Evolutionary conservation across 495 filamentous ascomycete genomes (phyloP).

Genomic region (Aspergillus steynii): DNA sequence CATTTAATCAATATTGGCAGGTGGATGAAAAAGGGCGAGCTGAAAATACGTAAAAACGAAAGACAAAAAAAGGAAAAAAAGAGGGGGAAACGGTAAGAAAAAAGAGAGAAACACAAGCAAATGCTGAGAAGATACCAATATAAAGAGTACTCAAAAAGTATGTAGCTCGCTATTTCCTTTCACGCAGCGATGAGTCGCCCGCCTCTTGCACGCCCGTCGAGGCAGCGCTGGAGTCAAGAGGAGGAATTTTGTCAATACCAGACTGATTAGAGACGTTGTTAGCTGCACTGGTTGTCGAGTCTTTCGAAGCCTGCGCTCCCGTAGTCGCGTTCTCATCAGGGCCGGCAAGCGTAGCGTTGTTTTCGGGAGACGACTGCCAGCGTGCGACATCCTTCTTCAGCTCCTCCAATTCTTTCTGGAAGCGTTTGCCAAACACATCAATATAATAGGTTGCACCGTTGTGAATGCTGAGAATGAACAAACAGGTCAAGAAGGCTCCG

Average conservation of each 20-base stretch:
- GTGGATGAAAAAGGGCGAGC: neutral
- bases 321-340: constrained; percentile 23
- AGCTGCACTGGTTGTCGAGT: constrained; percentile 3
- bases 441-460: constrained; percentile 98
- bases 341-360: constrained; percentile 20
- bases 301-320: constrained; percentile 15
- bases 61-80: too few species aligned
- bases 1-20: neutral
- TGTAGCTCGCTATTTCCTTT: constrained; percentile 14
- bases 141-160: neutral
- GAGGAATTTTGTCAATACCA: constrained; percentile 44
- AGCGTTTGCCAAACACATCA: constrained; percentile 92
- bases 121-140: neutral
- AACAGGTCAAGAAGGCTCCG: constrained; percentile 67
- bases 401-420: constrained; percentile 93
- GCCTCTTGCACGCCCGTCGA: constrained; percentile 28
- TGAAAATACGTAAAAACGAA: neutral
- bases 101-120: neutral
- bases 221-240: constrained; percentile 34
- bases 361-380: constrained; percentile 67
- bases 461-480: constrained; percentile 90
- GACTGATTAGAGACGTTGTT: constrained; percentile 29
- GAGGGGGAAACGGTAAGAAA: neutral
- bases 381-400: constrained; percentile 86
- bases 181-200: constrained; percentile 22